Evolutionary conservation across 108 stramenopile genomes (phyloP), one percentile per base, ranked within the genome.

Genomic region (Bacterosira constricta): DNA sequence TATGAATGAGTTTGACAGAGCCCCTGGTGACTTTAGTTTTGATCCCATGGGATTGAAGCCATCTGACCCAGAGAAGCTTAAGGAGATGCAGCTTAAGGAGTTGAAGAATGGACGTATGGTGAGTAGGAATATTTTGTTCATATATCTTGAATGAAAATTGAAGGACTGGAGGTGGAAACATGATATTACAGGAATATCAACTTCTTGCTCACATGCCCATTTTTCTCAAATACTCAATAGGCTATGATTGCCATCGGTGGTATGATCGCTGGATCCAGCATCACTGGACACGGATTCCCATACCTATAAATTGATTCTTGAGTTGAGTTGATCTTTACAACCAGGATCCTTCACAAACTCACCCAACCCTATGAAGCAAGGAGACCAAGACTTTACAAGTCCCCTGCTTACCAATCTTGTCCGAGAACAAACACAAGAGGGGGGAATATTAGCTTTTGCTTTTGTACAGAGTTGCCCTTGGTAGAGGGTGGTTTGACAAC

Each of bases 271-370:
- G 88, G 88, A 69, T 69, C 94, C 55, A 67, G 64, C 35, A 61
- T 97, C 68, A 91, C 92, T 49, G 96, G 96, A 88, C 75, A 97
- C 61, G 95, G 94, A 49, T 98, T 97, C 92, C 97, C 97, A 30
- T 98, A 96, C 92, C 63, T 92, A 51, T 86, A 81, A 81, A 64
- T 42, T 42, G 12, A 11, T 3, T 42, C 17, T 3, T 42, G 41
- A n/a, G 8, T n/a, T n/a, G 41, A 7, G 12, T 3, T n/a, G 1
- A n/a, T 42, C 4, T n/a, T 42, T 9, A 1, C 41, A 9, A n/a
- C 41, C 41, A 11, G n/a, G n/a, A n/a, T n/a, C n/a, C n/a, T n/a
- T n/a, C n/a, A n/a, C n/a, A n/a, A n/a, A n/a, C n/a, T n/a, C n/a
- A n/a, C n/a, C n/a, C n/a, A n/a, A n/a, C n/a, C n/a, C n/a, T n/a